Conservation (phyloP, 192 early-diverging fungal genomes). For the Hyaloraphidium curvatum region DNA sequence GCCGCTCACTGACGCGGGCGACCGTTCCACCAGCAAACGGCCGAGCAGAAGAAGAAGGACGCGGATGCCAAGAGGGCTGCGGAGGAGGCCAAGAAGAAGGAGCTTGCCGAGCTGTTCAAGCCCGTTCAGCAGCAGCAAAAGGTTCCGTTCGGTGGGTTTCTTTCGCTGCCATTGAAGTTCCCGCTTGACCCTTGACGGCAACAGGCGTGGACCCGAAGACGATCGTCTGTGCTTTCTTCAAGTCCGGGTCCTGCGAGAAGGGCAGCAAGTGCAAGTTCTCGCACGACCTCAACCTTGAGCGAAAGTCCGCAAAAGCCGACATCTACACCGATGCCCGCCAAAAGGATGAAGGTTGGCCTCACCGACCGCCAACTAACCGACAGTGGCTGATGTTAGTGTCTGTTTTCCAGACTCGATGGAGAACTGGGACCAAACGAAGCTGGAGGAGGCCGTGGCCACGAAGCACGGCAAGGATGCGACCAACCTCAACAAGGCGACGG, state of each 20-base stretch:
- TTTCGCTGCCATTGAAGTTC: neutral
- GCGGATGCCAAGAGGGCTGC: slow-evolving; percentile 44
- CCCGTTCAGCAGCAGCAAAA: slow-evolving; percentile 70
- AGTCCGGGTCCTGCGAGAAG: slow-evolving; percentile 76
- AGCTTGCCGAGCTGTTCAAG: slow-evolving; percentile 78
- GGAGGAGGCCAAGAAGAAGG: slow-evolving; percentile 75
- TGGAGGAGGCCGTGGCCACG: slow-evolving; percentile 69
- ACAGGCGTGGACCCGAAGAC: slow-evolving; percentile 82
- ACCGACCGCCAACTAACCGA: neutral
- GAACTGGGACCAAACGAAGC: slow-evolving; percentile 77
- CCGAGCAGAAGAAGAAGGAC: slow-evolving; percentile 40
- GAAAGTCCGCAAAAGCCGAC: slow-evolving; percentile 81
- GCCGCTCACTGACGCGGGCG: neutral
- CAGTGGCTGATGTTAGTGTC: neutral
- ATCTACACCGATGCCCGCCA: slow-evolving; percentile 76
- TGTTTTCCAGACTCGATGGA: slow-evolving; percentile 74
- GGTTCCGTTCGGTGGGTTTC: slow-evolving; percentile 68
- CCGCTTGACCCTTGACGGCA: neutral
- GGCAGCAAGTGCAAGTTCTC: slow-evolving; percentile 93
- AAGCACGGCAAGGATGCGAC: slow-evolving; percentile 38
- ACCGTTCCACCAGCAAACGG: slow-evolving; percentile 25
- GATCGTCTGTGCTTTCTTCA: slow-evolving; percentile 81
- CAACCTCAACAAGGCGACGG: slow-evolving; percentile 71
- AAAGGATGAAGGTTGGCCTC: slow-evolving; percentile 17
- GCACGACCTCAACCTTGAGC: slow-evolving; percentile 75